Evolutionary conservation across 805 yeast genomes (phyloP).

Genomic region (Candida stauntonica): DNA sequence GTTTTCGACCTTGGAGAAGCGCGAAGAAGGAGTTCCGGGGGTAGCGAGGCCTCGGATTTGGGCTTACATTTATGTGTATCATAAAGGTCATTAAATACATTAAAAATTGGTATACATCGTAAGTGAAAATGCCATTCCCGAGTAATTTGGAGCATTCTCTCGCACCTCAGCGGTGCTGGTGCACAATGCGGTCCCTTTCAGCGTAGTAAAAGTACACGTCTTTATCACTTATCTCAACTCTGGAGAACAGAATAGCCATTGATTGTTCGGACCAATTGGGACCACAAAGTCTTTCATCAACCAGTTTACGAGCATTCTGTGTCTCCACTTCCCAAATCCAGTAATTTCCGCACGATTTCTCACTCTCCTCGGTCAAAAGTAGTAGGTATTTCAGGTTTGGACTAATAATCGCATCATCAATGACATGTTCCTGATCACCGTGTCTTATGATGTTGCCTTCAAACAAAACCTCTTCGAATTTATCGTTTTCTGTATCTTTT

Average conservation of each 20-base stretch:
- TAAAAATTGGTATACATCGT: background rate
- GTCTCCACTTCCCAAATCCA: constrained; percentile 35
- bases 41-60: too few relatives aligned
- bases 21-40: too few relatives aligned
- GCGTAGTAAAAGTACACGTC: constrained; percentile 10
- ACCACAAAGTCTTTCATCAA: constrained; percentile 34
- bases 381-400: constrained; percentile 59
- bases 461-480: constrained; percentile 42
- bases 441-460: constrained; percentile 42
- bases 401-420: constrained; percentile 56
- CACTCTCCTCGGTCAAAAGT: constrained; percentile 56
- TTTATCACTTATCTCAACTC: constrained; percentile 8
- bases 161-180: constrained; percentile 4
- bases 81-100: too few relatives aligned
- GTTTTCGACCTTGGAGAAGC: too few relatives aligned
- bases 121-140: background rate
- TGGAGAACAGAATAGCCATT: constrained; percentile 4
- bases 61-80: too few relatives aligned
- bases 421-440: constrained; percentile 37
- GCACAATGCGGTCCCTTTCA: constrained; percentile 9
- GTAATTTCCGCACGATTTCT: constrained; percentile 38
- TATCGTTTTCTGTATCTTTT: constrained; percentile 31
- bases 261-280: constrained; percentile 54
- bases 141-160: background rate
- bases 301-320: constrained; percentile 19